Conservation (phyloP, 345 rosid genomes). For the Iberis pinnata region DNA sequence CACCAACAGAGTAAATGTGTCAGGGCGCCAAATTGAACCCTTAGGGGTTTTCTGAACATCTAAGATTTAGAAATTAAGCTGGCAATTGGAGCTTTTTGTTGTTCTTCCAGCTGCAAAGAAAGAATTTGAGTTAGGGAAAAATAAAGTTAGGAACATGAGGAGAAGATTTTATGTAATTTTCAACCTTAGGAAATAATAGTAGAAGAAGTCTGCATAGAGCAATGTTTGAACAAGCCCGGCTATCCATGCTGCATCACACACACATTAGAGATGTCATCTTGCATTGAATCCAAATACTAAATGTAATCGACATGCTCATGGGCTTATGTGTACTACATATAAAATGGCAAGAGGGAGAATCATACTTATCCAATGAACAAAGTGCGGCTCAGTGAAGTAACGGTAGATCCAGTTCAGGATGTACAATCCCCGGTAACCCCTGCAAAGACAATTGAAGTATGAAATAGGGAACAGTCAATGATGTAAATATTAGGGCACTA, state of each 20-base stretch:
- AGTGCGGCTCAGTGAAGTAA: slow-evolving; percentile 62
- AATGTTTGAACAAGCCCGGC: slow-evolving; percentile 63
- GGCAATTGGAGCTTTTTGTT: slow-evolving; percentile 78
- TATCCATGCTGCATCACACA: slow-evolving; percentile 64
- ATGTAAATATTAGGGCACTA: not conserved
- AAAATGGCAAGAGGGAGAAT: not conserved
- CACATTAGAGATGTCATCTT: not conserved
- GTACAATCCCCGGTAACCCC: slow-evolving; percentile 63
- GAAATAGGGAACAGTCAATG: not conserved
- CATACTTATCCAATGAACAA: slow-evolving; percentile 76
- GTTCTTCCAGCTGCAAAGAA: slow-evolving; percentile 75
- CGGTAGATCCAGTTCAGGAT: slow-evolving; percentile 77
- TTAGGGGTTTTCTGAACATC: slow-evolving; percentile 6
- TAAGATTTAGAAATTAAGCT: slow-evolving; percentile 34
- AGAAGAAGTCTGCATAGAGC: slow-evolving; percentile 79
- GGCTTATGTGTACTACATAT: not conserved
- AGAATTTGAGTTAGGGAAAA: not conserved
- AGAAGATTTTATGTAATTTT: not conserved
- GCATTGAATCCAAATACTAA: not conserved
- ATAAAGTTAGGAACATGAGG: not conserved
- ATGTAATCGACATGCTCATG: not conserved
- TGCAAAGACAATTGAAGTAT: slow-evolving; percentile 25
- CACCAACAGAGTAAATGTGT: no score
- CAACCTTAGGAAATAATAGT: slow-evolving; percentile 76
- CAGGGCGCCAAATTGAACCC: slow-evolving; percentile 2